These are phyloP conservation scores for Cyberlindnera euphorbiae DNA, from an alignment of 805 yeast genomes.

Conservation along the genomic window DNA sequence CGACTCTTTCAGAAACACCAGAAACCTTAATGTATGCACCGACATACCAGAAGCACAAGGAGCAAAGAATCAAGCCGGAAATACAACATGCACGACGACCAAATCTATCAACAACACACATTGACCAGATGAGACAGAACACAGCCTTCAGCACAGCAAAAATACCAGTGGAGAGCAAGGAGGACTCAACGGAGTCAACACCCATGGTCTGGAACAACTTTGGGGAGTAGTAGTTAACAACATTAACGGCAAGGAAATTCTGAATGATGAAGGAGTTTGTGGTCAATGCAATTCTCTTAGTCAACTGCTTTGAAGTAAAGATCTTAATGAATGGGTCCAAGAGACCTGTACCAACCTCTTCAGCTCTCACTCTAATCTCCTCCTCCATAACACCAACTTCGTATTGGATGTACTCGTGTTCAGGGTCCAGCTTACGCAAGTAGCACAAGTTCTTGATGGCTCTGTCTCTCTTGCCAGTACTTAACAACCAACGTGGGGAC, in stretches of 20 bases:
- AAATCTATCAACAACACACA: slow-evolving; percentile 40
- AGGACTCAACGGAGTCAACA: slow-evolving; percentile 39
- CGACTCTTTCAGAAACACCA: slow-evolving; percentile 12
- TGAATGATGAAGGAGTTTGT: slow-evolving; percentile 38
- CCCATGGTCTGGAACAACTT: slow-evolving; percentile 46
- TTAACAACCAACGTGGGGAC: slow-evolving; percentile 43
- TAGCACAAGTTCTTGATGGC: slow-evolving; percentile 30
- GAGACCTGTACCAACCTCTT: slow-evolving; percentile 33
- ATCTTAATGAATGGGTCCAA: slow-evolving; percentile 36
- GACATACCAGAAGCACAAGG: slow-evolving; percentile 42
- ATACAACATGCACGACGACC: slow-evolving; percentile 43
- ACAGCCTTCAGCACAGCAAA: slow-evolving; percentile 46
- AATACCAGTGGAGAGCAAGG: slow-evolving; percentile 47
- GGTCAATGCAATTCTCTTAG: slow-evolving; percentile 35
- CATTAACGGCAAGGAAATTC: slow-evolving; percentile 45
- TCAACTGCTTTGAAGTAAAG: slow-evolving; percentile 26
- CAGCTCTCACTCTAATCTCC: slow-evolving; percentile 23
- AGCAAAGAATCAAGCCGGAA: slow-evolving; percentile 35
- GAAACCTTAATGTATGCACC: slow-evolving; percentile 39
- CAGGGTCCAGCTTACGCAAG: slow-evolving; percentile 34
- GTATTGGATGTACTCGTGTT: slow-evolving; percentile 36
- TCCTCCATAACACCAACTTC: slow-evolving; percentile 32
- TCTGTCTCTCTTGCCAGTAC: slow-evolving; percentile 31
- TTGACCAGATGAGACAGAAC: slow-evolving; percentile 41
- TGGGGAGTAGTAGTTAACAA: slow-evolving; percentile 51